Percentiles rank a stretch among this genome's conserved stretches.
These are phyloP conservation scores for Geranium incanum DNA, from an alignment of 441 rosid genomes.

Conservation along the genomic window DNA sequence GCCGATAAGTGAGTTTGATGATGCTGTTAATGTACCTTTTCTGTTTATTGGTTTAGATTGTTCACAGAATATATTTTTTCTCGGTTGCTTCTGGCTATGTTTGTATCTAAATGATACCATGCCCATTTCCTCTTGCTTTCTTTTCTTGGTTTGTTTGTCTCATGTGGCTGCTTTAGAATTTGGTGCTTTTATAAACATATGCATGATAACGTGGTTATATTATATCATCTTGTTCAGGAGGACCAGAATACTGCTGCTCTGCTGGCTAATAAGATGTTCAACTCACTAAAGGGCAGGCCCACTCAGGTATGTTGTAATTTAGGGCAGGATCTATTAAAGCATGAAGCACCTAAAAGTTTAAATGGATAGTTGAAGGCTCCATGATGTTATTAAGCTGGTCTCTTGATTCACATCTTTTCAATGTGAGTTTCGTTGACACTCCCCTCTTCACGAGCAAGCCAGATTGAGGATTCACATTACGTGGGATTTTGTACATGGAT, in stretches of 20 bases:
- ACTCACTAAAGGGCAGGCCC: conserved; percentile 87
- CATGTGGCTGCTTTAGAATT: not conserved
- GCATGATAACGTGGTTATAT: not conserved
- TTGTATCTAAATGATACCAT: not conserved
- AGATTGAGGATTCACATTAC: too few species aligned
- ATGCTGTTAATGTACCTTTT: conserved; percentile 2
- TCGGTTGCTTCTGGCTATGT: not conserved
- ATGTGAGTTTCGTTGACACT: too few species aligned
- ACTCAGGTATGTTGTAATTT: conserved; percentile 53
- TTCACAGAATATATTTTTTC: not conserved
- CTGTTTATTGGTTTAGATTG: not conserved
- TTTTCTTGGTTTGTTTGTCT: not conserved
- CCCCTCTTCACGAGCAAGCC: too few species aligned
- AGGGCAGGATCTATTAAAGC: not conserved
- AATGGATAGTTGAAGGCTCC: too few species aligned
- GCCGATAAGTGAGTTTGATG: not conserved
- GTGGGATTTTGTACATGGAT: too few species aligned
- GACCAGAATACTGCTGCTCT: conserved; percentile 73
- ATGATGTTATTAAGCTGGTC: too few species aligned
- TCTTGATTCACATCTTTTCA: too few species aligned
- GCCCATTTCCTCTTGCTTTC: not conserved
- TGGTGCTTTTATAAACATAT: not conserved
- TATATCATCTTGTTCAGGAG: conserved; percentile 41
- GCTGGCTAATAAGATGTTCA: conserved; percentile 68
- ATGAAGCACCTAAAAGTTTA: too few species aligned